phyloP scores from a whole-genome alignment of 2,329 filamentous ascomycete genomes.

The Diaporthe helianthi region DNA sequence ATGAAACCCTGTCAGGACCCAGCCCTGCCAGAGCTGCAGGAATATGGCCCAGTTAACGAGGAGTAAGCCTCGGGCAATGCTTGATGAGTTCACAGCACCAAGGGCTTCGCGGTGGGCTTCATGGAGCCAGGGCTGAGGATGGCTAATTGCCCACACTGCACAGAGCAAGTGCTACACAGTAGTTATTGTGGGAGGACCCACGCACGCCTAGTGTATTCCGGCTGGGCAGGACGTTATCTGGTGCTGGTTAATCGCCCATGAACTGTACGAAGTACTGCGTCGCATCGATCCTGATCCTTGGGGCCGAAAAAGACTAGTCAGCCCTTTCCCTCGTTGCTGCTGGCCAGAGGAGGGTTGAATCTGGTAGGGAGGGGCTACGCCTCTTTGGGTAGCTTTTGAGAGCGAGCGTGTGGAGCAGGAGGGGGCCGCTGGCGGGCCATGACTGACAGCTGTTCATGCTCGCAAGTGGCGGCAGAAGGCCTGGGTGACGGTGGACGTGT shows the following conservation, averaged over 20 bases:
- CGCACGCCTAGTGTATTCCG: conserved; percentile 15
- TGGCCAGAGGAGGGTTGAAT: conserved; percentile 5
- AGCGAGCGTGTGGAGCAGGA: conserved; percentile 24
- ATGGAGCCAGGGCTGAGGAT: not conserved
- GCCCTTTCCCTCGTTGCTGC: conserved; percentile 11
- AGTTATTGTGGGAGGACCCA: conserved; percentile 9
- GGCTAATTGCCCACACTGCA: conserved; percentile 12
- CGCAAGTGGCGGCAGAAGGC: conserved; percentile 20
- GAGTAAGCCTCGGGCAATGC: conserved; percentile 18
- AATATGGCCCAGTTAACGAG: conserved; percentile 22
- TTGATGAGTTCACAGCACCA: conserved; percentile 6
- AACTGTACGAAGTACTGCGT: conserved; percentile 12
- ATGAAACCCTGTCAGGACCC: conserved; percentile 31
- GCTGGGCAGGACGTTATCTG: conserved; percentile 20
- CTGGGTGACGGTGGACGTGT: conserved; percentile 10
- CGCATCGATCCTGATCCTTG: conserved; percentile 19
- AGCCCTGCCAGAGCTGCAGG: conserved; percentile 28
- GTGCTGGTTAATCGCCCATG: conserved; percentile 2
- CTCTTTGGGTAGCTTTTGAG: conserved; percentile 25
- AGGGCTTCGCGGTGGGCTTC: conserved; percentile 11
- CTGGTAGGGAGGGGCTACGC: not conserved
- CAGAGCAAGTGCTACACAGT: not conserved
- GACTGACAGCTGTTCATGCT: conserved; percentile 26
- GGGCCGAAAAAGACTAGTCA: conserved; percentile 26
- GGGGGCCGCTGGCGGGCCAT: conserved; percentile 18